Conservation (phyloP, 768 basidiomycete genomes). For the Clitopilus hobsonii region DNA sequence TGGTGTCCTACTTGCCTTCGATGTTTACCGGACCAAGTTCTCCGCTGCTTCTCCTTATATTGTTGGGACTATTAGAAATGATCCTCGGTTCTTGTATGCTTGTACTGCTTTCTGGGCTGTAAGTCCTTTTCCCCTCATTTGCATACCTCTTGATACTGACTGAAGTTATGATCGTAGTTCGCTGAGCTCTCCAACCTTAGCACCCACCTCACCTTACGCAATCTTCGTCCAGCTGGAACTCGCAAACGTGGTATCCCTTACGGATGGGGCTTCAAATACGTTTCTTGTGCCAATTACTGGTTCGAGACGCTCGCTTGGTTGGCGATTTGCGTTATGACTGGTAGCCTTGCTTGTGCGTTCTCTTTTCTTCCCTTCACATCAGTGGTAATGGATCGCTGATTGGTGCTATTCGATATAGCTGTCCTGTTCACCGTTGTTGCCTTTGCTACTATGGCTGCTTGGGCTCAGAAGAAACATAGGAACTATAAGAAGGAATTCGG, state of each 20-base stretch:
- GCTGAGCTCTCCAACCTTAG: slow-evolving; percentile 80
- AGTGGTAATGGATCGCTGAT: not conserved
- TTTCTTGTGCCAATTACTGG: slow-evolving; percentile 92
- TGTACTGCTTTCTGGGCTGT: slow-evolving; percentile 75
- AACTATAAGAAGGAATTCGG: slow-evolving; percentile 94
- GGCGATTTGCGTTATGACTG: slow-evolving; percentile 69
- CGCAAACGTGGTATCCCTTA: slow-evolving; percentile 79
- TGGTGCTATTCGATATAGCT: slow-evolving; percentile 1
- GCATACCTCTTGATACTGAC: not conserved
- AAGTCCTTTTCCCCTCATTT: slow-evolving; percentile 24
- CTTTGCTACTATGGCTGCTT: slow-evolving; percentile 66
- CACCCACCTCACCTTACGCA: slow-evolving; percentile 78
- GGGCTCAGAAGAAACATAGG: slow-evolving; percentile 90
- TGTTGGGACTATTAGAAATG: slow-evolving; percentile 55
- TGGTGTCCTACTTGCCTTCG: slow-evolving; percentile 72
- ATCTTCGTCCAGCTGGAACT: slow-evolving; percentile 77
- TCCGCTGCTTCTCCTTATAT: slow-evolving; percentile 60
- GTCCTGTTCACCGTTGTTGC: slow-evolving; percentile 37
- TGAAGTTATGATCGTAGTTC: slow-evolving; percentile 43
- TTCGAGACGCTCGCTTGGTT: slow-evolving; percentile 84
- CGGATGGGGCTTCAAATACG: slow-evolving; percentile 89
- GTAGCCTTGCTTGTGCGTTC: slow-evolving; percentile 66
- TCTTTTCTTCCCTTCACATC: slow-evolving; percentile 2
- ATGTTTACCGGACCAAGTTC: slow-evolving; percentile 80
- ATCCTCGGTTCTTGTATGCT: slow-evolving; percentile 62